Percentiles rank a stretch among this genome's conserved stretches.
Conservation (phyloP, 2,329 filamentous ascomycete species). For the Bipolaris sorokiniana region DNA sequence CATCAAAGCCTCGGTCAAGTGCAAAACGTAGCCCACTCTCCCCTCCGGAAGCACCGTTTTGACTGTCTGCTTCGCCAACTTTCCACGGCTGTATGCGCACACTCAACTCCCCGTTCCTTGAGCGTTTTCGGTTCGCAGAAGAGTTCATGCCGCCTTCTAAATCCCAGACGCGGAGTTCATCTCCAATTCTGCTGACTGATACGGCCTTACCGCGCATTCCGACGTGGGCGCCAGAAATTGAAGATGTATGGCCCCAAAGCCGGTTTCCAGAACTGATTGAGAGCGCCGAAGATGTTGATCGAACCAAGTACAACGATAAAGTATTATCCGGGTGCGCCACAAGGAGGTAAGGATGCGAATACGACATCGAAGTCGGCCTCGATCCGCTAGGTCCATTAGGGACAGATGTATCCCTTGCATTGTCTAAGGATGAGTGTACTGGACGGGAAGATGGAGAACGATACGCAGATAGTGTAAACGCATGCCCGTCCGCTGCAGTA, state of each 20-base stretch:
- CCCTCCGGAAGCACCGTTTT: constrained; percentile 30
- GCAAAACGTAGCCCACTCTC: constrained; percentile 44
- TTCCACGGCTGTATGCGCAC: constrained; percentile 59
- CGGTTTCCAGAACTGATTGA: constrained; percentile 75
- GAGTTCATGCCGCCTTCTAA: constrained; percentile 72
- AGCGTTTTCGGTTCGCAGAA: constrained; percentile 49
- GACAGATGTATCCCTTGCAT: constrained; percentile 26
- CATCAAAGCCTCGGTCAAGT: constrained; percentile 45
- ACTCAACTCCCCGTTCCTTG: constrained; percentile 57
- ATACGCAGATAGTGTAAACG: constrained; percentile 49
- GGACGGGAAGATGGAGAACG: constrained; percentile 34
- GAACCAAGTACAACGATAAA: constrained; percentile 79
- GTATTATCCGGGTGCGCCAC: constrained; percentile 88
- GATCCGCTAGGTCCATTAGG: constrained; percentile 34
- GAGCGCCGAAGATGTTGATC: constrained; percentile 69
- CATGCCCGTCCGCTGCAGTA: constrained; percentile 58
- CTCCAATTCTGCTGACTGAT: constrained; percentile 81
- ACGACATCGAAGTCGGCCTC: constrained; percentile 59
- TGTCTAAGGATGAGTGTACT: constrained; percentile 35
- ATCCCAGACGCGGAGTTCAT: constrained; percentile 78
- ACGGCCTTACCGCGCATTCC: constrained; percentile 86
- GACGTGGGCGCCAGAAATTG: constrained; percentile 83
- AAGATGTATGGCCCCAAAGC: constrained; percentile 91
- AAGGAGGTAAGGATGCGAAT: constrained; percentile 81
- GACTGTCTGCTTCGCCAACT: constrained; percentile 18